Base-by-base conservation (phyloP, 768 basidiomycete species). In the Mycena alexandri region DNA sequence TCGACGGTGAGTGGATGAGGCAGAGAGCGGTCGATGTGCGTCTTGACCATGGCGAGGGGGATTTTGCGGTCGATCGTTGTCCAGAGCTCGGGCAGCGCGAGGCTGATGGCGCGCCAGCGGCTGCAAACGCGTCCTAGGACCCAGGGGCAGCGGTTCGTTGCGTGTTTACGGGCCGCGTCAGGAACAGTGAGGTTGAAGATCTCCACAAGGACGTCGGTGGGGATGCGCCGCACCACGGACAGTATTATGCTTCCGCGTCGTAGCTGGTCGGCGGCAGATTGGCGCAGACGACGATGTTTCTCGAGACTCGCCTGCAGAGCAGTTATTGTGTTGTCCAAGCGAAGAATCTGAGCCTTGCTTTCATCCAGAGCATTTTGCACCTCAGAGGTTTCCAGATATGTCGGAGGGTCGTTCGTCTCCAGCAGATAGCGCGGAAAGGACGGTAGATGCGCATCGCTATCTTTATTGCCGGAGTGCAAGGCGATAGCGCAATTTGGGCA, bases 1-100 rank as follows among this genome's bases (percentile, higher is more conserved):
- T 63, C 61, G 29, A 63, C 52, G 52, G 61, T 63, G 19, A 63
- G 34, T 14, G 51, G 52, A 22, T 63, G 22, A n/a, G 61, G 61
- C 7, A 54, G 9, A 1, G 62, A 63, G 33, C 62, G 62, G 9
- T 54, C 62, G 16, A 63, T 43, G 24, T 63, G 62, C 7, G 50
- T 52, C 9, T 63, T 48, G 11, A 55, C 36, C 62, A 63, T 55
- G 0, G 14, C 33, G 3, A 55, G 53, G 9, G 62, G 53, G 13
- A 63, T 43, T 8, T 47, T 53, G 0, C 52, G 25, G 34, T 63
- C 62, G 33, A 63, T 54, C 7, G 33, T 34, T 1, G 44, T 47
- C 62, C 62, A 63, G 14, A 63, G 43, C n/a, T 46, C 25, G 17
- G 62, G 53, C 42, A 48, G 44, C 11, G 43, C 22, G 12, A 47